Conservation (phyloP, 257 asterid species). For the Euphrasia confusa region DNA sequence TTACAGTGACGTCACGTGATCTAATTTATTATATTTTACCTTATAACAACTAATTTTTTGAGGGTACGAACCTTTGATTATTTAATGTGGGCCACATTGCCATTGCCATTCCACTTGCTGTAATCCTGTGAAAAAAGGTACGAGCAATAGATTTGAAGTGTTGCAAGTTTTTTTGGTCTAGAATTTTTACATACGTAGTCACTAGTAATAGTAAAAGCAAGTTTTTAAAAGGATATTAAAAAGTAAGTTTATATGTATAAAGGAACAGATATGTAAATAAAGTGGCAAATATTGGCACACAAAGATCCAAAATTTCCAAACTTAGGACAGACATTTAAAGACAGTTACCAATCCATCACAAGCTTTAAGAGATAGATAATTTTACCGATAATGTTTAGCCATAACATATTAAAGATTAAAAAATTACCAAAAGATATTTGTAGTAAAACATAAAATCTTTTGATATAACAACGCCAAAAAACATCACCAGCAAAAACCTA, state of each 20-base stretch:
- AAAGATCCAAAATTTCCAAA: background rate
- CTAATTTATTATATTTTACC: constrained; percentile 54
- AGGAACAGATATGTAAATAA: background rate
- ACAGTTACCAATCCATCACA: background rate
- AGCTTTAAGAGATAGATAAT: background rate
- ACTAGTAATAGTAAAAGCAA: too few relatives aligned
- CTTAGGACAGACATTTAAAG: background rate
- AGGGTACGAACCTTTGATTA: constrained; percentile 69
- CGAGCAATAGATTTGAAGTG: constrained; percentile 62
- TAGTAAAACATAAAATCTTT: background rate
- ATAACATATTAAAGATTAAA: background rate
- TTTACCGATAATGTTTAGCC: background rate
- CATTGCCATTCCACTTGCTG: constrained; percentile 59
- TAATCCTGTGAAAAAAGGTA: constrained; percentile 74
- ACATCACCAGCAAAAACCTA: background rate
- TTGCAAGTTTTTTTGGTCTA: constrained; percentile 15
- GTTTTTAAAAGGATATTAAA: too few relatives aligned
- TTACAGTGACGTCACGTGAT: constrained; percentile 60
- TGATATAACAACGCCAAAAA: background rate
- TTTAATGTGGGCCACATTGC: constrained; percentile 79
- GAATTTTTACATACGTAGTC: background rate
- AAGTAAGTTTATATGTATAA: background rate
- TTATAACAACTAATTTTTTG: constrained; percentile 31
- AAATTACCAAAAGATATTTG: background rate
- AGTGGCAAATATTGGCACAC: background rate